A percentile compares a stretch with the other conserved stretches of the same genome.
phyloP scores from a whole-genome alignment of 2,329 filamentous ascomycete species.

The Paraphaeosphaeria sporulosa region DNA sequence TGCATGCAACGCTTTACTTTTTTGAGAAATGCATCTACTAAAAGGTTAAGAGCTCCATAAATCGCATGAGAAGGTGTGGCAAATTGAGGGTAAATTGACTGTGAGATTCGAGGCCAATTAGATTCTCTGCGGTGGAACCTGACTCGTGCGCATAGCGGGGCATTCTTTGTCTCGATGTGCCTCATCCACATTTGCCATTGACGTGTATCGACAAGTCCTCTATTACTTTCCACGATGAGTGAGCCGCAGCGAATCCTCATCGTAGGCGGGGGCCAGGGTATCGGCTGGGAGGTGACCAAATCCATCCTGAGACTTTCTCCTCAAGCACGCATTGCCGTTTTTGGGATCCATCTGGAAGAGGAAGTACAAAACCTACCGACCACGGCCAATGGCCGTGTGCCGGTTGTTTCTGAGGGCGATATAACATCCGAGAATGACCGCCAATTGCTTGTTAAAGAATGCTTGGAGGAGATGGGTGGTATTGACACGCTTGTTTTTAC shows the following conservation, averaged over 20 bases:
- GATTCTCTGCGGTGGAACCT: neutral
- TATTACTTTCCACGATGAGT: neutral
- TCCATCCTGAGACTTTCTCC: constrained; percentile 18
- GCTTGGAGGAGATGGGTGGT: constrained; percentile 22
- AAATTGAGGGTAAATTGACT: neutral
- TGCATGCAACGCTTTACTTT: neutral
- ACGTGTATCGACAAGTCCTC: no score
- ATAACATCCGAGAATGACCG: constrained; percentile 15
- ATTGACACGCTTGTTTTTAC: constrained; percentile 36
- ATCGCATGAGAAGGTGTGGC: neutral
- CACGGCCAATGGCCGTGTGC: constrained; percentile 7
- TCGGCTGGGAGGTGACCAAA: constrained; percentile 29
- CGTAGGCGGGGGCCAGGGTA: constrained; percentile 34
- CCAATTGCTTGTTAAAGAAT: constrained; percentile 21
- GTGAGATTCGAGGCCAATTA: neutral
- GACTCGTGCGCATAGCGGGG: neutral
- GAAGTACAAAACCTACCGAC: constrained; percentile 2
- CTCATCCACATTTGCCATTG: neutral
- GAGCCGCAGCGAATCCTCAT: constrained; percentile 31
- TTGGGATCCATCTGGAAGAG: constrained; percentile 15
- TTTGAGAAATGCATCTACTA: neutral
- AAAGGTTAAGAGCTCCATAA: neutral
- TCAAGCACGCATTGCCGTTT: constrained; percentile 15
- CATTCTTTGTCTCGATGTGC: neutral
- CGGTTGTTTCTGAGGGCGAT: constrained; percentile 16